Evolutionary conservation across 768 basidiomycete genomes (phyloP), one percentile per base, ranked within the genome.

Genomic region (Lactarius evosmus): DNA sequence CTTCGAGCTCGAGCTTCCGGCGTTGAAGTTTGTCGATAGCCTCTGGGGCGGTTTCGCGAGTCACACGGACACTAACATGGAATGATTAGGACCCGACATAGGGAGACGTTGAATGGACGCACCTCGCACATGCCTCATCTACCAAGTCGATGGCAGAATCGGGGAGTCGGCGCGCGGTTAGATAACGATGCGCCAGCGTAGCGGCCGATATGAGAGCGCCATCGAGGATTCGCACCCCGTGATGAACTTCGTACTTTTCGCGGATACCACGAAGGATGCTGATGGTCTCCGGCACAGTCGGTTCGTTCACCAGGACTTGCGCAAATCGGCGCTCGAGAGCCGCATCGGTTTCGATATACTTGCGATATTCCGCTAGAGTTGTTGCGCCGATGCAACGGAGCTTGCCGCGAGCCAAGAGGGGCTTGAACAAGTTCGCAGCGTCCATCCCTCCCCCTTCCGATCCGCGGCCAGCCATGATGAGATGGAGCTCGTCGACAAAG

Each of bases 401-500:
- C 73, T 89, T 95, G 62, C 89, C 95, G 69, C 89, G 88, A 27
- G 93, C 92, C 25, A 98, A 81, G 65, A 93, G 81, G 5, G 96
- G 96, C 74, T 97, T 97, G 78, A 96, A 89, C 27, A 96, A 77
- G 74, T 94, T 95, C 8, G 85, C 89, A 0, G 94, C 95, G 70
- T 97, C 95, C 93, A 97, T 95, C 34, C 94, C 93, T 17, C 88
- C 89, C 33, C 91, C 90, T 72, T 89, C 86, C 2, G 84, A 78
- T 19, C 93, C 92, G 57, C 86, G 82, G 4, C 91, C 93, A 2
- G 92, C 88, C 91, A 97, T 94, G 76, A 98, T 88, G 46, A 97
- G 86, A 73, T 98, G 95, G 29, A 93, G 74, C 73, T 98, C 96
- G 70, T 99, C 95, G 68, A 98, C 86, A 81, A 98, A 98, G 40